phyloP scores from a whole-genome alignment of 805 yeast genomes.

The Teunomyces gatunensis region DNA sequence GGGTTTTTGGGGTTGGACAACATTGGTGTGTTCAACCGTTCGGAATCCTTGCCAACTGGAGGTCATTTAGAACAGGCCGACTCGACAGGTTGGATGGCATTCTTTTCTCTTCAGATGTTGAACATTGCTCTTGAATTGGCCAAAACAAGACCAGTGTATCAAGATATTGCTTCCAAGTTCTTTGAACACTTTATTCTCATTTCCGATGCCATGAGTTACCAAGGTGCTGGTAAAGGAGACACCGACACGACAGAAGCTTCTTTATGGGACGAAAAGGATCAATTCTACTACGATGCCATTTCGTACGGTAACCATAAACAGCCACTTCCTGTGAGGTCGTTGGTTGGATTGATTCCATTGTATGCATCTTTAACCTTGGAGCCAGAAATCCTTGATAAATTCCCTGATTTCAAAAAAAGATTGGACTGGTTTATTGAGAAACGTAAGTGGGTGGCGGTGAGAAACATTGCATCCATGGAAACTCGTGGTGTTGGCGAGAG shows the following conservation, averaged over 20 bases:
- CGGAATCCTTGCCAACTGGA: slow-evolving; percentile 91
- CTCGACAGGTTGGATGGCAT: slow-evolving; percentile 98
- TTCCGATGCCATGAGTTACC: slow-evolving; percentile 89
- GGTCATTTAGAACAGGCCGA: slow-evolving; percentile 91
- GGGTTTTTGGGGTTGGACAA: slow-evolving; percentile 92
- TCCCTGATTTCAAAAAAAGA: slow-evolving; percentile 80
- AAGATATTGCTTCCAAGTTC: slow-evolving; percentile 90
- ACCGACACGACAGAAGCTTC: slow-evolving; percentile 42
- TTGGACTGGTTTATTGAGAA: slow-evolving; percentile 81
- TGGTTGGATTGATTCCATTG: slow-evolving; percentile 88
- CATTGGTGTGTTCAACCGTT: slow-evolving; percentile 88
- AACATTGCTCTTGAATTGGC: slow-evolving; percentile 90
- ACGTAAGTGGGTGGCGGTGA: slow-evolving; percentile 62
- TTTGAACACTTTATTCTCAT: slow-evolving; percentile 89
- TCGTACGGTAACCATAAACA: slow-evolving; percentile 70
- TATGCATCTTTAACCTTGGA: slow-evolving; percentile 88
- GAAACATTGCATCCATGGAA: slow-evolving; percentile 85
- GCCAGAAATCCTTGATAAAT: slow-evolving; percentile 71
- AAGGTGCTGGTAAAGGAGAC: slow-evolving; percentile 40
- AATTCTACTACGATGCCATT: slow-evolving; percentile 88
- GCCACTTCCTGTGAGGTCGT: slow-evolving; percentile 79
- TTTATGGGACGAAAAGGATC: slow-evolving; percentile 86
- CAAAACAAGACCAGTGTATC: slow-evolving; percentile 79
- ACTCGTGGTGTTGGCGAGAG: slow-evolving; percentile 81
- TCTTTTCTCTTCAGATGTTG: slow-evolving; percentile 85